Base-by-base conservation (phyloP, 441 rosid genomes). In the Erodium trifolium region DNA sequence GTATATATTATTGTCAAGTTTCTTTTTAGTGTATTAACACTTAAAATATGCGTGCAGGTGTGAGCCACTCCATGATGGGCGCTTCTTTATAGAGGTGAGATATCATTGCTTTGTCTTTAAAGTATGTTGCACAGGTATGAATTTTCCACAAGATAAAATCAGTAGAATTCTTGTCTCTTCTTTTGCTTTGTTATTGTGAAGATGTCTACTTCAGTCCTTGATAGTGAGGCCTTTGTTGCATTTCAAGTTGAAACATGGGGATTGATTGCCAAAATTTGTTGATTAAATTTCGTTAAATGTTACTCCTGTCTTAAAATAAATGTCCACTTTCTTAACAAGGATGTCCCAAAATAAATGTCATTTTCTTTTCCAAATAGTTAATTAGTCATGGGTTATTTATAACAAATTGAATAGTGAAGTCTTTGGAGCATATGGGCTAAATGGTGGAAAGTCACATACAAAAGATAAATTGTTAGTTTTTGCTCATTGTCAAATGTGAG, bases 11-110 rank as follows among this genome's bases (percentile, higher is more conserved):
- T 51, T 51, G 59, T 51, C 59, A 31, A 37, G 7, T 1, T 53
- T 29, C 14, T 8, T 34, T 53, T 17, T 31, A n/a, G 31, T 66
- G n/a, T 16, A 45, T 8, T 37, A 17, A 64, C 67, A 53, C 35
- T 39, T 69, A 57, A 23, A 23, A 23, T 71, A 75, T 77, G 16
- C 73, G 92, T 14, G 18, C 59, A 51, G 99, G 87, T 92, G 96
- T 72, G 97, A 92, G 78, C 94, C 98, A 75, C 92, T 90, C 75
- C 93, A 96, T 16, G 96, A 90, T 81, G 98, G 98, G 57, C 86
- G 94, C 65, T 88, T 94, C 78, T 85, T 82, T 79, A 77, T 94
- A 66, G 96, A 94, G 97, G 99, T 92, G 72, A 81, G 57, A 31
- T 59, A 71, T 72, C 27, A 27, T 66, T 13, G 14, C 71, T 65